Percentiles rank a stretch among this genome's conserved stretches.
phyloP scores from a whole-genome alignment of 164 flowering plant species.

The Magnolia changhungtana region DNA sequence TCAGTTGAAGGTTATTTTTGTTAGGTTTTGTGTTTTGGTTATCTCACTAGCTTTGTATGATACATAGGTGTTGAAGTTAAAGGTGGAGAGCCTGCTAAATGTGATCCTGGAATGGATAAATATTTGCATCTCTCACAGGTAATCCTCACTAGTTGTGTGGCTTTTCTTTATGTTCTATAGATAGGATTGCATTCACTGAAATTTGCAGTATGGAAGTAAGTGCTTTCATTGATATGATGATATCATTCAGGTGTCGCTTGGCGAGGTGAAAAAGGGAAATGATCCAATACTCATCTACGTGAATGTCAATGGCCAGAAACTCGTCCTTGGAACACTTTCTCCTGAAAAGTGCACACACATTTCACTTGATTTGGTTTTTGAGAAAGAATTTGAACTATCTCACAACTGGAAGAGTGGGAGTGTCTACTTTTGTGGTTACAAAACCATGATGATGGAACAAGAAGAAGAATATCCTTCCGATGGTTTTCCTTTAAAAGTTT shows the following conservation, averaged over 20 bases:
- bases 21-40: too few species aligned
- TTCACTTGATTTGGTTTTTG: constrained; percentile 58
- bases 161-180: neutral
- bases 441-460: constrained; percentile 13
- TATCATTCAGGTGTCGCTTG: constrained; percentile 54
- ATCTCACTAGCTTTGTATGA: neutral
- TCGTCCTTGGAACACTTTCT: constrained; percentile 60
- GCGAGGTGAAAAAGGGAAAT: constrained; percentile 54
- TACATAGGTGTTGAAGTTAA: constrained; percentile 63
- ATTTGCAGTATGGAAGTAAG: neutral
- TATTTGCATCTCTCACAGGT: constrained; percentile 65
- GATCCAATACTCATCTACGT: constrained; percentile 38
- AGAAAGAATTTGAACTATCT: constrained; percentile 76
- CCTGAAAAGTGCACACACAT: constrained; percentile 46
- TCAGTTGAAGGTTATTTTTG: too few species aligned
- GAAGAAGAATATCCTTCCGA: constrained; percentile 42
- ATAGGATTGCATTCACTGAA: neutral
- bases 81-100: constrained; percentile 47
- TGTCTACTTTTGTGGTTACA: constrained; percentile 64
- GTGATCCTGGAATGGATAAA: constrained; percentile 19
- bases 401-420: constrained; percentile 79
- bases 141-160: neutral
- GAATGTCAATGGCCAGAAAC: constrained; percentile 43
- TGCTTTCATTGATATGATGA: neutral
- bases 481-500: neutral